Evolutionary conservation across 1,284 basidiomycete species (phyloP), one percentile per base, ranked within the genome.

Genomic region (Trichosporon ovoides): DNA sequence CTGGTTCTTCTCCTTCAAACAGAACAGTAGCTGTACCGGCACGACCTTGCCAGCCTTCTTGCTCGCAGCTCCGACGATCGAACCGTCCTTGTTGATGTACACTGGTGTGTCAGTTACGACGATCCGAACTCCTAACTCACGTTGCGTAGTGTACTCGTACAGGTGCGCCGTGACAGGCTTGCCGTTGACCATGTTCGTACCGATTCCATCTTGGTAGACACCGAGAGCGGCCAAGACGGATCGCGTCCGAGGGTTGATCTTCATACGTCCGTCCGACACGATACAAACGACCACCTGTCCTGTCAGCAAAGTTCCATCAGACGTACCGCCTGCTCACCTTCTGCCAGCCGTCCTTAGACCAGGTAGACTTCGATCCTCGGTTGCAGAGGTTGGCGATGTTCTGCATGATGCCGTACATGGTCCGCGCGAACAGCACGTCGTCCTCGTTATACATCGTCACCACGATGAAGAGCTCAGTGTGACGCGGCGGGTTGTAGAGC

Each of bases 261-360:
- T 94, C 66, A 80, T 75, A 43, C 91, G 83, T 0, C 89, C 88
- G 74, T 92, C 89, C 35, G 85, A 85, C 7, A 92, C 85, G 49
- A 82, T 75, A 62, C 80, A 81, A 2, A 82, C 80, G 37, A 82
- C 80, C 75, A 81, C 78, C 72, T 74, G 52, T 5, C 19, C 31
- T n/a, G 43, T 56, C 38, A 59, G 50, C 31, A 59, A 80, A 79
- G 61, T 79, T 81, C 82, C 76, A 7, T 81, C 81, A 22, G 14
- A 19, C 2, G 10, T 12, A 5, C 33, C 52, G n/a, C n/a, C n/a
- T n/a, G n/a, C 69, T 37, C 33, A 86, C 89, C 82, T 96, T 97
- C 81, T 96, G 95, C 94, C 94, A 97, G 0, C 93, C 92, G 0
- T 96, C 91, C 72, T 90, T 88, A 1, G 92, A 92, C 94, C 94